A percentile compares a stretch with the other conserved stretches of the same genome.
Conservation (phyloP, 1,284 basidiomycete species). For the Serendipita sp. region DNA sequence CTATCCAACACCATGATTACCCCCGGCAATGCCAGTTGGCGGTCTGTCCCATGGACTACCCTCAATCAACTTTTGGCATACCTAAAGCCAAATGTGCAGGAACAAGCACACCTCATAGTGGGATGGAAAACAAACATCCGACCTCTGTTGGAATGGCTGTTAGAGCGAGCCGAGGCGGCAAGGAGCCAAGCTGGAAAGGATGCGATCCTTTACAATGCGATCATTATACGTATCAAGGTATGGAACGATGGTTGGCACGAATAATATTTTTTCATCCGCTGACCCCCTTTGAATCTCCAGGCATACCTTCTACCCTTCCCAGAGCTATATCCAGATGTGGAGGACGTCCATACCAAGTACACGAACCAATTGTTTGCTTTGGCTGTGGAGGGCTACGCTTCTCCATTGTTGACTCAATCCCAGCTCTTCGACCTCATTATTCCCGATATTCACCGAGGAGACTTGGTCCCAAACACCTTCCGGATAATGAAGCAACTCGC, state of each 20-base stretch:
- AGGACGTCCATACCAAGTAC: neutral
- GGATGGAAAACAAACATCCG: neutral
- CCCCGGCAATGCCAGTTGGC: neutral
- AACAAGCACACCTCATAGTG: neutral
- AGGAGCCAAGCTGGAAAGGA: neutral
- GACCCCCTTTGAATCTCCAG: neutral
- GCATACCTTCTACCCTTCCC: neutral
- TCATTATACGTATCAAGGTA: neutral
- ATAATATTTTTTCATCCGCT: neutral
- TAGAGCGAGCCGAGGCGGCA: neutral
- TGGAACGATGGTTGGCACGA: too few species aligned
- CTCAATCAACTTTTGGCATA: neutral
- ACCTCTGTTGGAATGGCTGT: neutral
- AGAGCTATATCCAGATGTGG: neutral
- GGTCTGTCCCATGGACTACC: neutral
- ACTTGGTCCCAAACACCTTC: neutral
- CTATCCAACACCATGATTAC: neutral
- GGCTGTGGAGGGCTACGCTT: neutral
- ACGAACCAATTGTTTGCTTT: neutral
- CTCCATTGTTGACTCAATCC: neutral
- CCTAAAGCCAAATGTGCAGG: neutral
- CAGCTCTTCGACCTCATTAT: neutral
- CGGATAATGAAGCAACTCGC: neutral
- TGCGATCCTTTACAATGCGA: neutral
- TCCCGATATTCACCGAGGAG: neutral